phyloP scores from a whole-genome alignment of 1,139 yeast species.

The Taphrina betulina region DNA sequence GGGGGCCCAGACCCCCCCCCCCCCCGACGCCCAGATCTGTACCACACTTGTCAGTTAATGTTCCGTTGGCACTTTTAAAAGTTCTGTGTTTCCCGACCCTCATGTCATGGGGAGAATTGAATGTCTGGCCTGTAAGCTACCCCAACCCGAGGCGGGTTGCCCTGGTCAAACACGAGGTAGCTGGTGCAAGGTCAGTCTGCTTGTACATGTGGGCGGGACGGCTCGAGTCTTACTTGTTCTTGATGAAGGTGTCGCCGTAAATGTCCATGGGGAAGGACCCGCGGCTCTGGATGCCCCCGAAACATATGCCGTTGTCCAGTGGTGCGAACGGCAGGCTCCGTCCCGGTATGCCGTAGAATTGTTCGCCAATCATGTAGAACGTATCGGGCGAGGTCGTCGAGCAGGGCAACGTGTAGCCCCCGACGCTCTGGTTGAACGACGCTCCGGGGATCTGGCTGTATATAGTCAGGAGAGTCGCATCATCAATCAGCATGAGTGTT shows the following conservation, averaged over 20 bases:
- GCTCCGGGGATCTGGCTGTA: slow-evolving; percentile 29
- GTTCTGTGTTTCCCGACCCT: no score
- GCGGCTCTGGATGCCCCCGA: slow-evolving; percentile 29
- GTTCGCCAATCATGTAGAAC: slow-evolving; percentile 22
- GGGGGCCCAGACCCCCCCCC: no score
- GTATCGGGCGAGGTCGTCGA: slow-evolving; percentile 15
- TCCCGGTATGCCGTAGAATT: slow-evolving; percentile 27
- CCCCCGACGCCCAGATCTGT: no score
- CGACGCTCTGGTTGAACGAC: slow-evolving; percentile 13
- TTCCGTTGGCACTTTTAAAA: no score
- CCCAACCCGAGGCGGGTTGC: slow-evolving; percentile 11
- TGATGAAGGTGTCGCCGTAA: slow-evolving; percentile 67
- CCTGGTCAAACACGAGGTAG: slow-evolving; percentile 63
- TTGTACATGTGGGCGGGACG: no score
- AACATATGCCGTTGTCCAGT: slow-evolving; percentile 13
- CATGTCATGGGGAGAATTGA: slow-evolving; percentile 34
- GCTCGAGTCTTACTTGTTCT: no score
- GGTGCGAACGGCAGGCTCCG: slow-evolving; percentile 20
- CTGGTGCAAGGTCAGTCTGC: no score
- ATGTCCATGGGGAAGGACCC: slow-evolving; percentile 45
- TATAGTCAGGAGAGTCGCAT: slow-evolving; percentile 17
- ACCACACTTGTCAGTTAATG: no score
- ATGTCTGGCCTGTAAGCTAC: slow-evolving; percentile 30
- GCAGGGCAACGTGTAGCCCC: slow-evolving; percentile 25
- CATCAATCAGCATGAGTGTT: slow-evolving; percentile 57